Percentiles rank a stretch among this genome's conserved stretches.
phyloP scores from a whole-genome alignment of 306 rosid genomes.

The Trichosanthes cucumerina region DNA sequence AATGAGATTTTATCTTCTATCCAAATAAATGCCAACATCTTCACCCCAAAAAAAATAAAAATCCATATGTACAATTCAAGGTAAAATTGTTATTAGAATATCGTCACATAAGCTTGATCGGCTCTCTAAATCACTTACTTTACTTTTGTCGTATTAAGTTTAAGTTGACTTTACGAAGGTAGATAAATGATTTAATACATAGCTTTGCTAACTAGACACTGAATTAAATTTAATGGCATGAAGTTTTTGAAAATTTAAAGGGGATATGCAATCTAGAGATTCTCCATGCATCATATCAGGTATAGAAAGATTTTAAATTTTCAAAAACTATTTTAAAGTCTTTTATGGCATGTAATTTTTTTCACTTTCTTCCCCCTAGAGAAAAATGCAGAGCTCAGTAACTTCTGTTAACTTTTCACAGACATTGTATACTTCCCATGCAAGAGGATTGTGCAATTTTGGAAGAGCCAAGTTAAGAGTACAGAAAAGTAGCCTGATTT shows the following conservation, averaged over 20 bases:
- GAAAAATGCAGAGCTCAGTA: neutral
- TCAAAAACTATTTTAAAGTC: neutral
- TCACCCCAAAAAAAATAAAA: neutral
- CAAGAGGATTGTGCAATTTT: neutral
- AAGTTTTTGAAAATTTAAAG: neutral
- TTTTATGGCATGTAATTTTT: neutral
- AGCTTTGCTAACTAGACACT: no score
- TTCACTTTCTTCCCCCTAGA: neutral
- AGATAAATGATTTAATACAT: neutral
- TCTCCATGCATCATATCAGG: neutral
- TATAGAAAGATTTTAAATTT: neutral
- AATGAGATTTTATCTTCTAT: neutral
- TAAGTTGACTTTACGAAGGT: neutral
- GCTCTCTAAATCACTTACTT: neutral
- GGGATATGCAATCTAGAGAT: neutral
- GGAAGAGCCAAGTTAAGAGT: neutral
- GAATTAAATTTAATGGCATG: neutral
- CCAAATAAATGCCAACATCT: neutral
- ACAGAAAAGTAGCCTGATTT: conserved; percentile 1
- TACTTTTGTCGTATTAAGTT: neutral
- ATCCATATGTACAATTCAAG: neutral
- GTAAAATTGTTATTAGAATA: neutral
- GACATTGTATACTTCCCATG: neutral
- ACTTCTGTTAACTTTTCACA: neutral
- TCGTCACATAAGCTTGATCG: neutral